phyloP scores from a whole-genome alignment of 495 filamentous ascomycete genomes.

The Penicillium silybi region DNA sequence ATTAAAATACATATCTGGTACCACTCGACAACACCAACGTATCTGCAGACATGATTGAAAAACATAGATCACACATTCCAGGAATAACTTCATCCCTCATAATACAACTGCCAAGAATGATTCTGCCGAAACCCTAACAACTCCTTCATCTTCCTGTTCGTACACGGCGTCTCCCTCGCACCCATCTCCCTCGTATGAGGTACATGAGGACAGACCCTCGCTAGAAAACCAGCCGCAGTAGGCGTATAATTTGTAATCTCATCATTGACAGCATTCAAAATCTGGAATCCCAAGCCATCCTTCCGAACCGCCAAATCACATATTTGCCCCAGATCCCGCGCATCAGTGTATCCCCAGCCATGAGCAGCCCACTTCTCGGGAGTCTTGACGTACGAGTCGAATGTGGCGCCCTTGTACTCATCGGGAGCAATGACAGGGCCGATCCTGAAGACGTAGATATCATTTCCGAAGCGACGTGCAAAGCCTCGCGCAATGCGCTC shows the following conservation, averaged over 20 bases:
- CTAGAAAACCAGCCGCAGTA: conserved; percentile 47
- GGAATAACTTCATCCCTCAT: conserved; percentile 1
- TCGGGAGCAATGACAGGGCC: conserved; percentile 57
- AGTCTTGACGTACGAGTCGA: conserved; percentile 44
- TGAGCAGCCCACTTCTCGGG: conserved; percentile 49
- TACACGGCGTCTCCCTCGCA: conserved; percentile 52
- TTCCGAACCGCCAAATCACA: conserved; percentile 47
- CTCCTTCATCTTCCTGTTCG: conserved; percentile 55
- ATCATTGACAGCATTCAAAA: conserved; percentile 61
- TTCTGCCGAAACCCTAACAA: conserved; percentile 54
- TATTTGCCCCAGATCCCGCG: conserved; percentile 56
- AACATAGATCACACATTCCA: too few species aligned
- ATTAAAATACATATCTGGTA: too few species aligned
- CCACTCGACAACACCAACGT: too few species aligned
- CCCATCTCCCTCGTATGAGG: conserved; percentile 51
- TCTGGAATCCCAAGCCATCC: conserved; percentile 53
- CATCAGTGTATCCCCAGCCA: conserved; percentile 60
- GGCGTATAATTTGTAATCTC: conserved; percentile 43
- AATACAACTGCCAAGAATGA: conserved; percentile 49
- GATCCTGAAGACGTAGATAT: conserved; percentile 59
- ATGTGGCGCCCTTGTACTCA: conserved; percentile 49
- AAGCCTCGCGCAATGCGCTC: conserved; percentile 55
- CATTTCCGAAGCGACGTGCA: conserved; percentile 46
- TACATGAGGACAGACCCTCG: conserved; percentile 40
- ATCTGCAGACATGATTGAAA: too few species aligned